Evolutionary conservation across 805 yeast genomes (phyloP).

Genomic region (Candida vaughaniae): DNA sequence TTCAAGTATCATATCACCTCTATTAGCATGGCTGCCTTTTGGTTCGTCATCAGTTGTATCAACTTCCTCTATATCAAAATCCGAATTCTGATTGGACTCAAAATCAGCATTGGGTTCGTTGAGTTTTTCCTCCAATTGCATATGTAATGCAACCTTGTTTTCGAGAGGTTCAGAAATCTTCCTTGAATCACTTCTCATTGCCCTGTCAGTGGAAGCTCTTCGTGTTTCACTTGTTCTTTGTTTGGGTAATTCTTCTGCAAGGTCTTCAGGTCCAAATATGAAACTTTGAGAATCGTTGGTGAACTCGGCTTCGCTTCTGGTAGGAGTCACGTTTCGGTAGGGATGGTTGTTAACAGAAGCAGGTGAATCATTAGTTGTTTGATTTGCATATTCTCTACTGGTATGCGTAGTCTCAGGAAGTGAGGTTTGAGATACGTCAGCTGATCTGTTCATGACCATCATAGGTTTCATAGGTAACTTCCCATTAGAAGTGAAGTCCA

Average conservation of each 20-base stretch:
- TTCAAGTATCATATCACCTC: neutral
- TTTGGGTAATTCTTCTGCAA: conserved; percentile 1
- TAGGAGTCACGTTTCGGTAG: neutral
- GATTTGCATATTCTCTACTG: conserved; percentile 4
- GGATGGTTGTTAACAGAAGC: conserved; percentile 4
- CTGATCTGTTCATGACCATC: conserved; percentile 27
- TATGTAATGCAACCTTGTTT: conserved; percentile 25
- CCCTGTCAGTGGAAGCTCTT: neutral
- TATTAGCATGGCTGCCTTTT: no score
- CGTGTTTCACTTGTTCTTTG: neutral
- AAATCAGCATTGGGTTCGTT: conserved; percentile 4
- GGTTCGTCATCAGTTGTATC: conserved; percentile 27
- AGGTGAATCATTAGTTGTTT: neutral
- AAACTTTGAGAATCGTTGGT: conserved; percentile 18
- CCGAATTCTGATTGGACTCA: conserved; percentile 12
- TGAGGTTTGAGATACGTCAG: conserved; percentile 10
- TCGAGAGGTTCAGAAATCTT: conserved; percentile 25
- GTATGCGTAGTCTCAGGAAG: conserved; percentile 5
- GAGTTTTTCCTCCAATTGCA: conserved; percentile 22
- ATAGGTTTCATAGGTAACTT: conserved; percentile 42
- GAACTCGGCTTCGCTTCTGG: conserved; percentile 7
- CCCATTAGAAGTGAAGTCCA: conserved; percentile 45
- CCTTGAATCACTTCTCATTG: conserved; percentile 5
- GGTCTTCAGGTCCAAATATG: conserved; percentile 12
- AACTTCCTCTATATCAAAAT: conserved; percentile 39